A percentile compares a stretch with the other conserved stretches of the same genome.
Evolutionary conservation across 768 basidiomycete genomes (phyloP).

Genomic region (Symmetrospora coprosmae): DNA sequence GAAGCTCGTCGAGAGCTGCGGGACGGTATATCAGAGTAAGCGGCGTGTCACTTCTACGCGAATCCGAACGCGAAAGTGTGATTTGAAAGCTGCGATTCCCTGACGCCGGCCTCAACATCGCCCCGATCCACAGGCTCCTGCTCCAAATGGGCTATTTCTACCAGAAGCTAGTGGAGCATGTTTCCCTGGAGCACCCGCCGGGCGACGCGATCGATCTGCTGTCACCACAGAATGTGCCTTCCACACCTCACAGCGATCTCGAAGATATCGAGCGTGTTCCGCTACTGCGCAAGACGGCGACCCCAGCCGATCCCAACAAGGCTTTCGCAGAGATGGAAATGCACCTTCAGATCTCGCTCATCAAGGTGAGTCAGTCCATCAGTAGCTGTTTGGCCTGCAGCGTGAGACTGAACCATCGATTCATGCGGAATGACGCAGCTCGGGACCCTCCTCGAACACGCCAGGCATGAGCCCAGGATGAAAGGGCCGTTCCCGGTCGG

Average conservation of each 20-base stretch:
- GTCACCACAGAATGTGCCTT: too few relatives aligned
- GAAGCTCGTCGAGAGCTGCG: conserved; percentile 80
- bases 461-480: conserved; percentile 80
- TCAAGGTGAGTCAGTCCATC: conserved; percentile 37
- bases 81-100: too few relatives aligned
- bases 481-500: conserved; percentile 88
- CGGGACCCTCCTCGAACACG: conserved; percentile 68
- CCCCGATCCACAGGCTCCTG: conserved; percentile 52
- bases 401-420: not conserved
- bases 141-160: conserved; percentile 90
- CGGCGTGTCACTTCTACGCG: too few relatives aligned
- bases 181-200: too few relatives aligned
- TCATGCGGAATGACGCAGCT: conserved; percentile 39
- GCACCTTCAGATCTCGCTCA: conserved; percentile 78
- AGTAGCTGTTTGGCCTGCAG: not conserved
- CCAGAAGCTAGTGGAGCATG: conserved; percentile 76
- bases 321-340: conserved; percentile 49
- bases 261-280: too few relatives aligned
- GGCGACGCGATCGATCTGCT: too few relatives aligned
- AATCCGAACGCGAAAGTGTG: too few relatives aligned
- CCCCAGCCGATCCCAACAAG: not conserved
- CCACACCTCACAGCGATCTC: too few relatives aligned
- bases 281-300: not conserved
- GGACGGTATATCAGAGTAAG: conserved; percentile 72
- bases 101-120: not conserved